phyloP scores from a whole-genome alignment of 441 rosid genomes.

The Gossypium davidsonii region DNA sequence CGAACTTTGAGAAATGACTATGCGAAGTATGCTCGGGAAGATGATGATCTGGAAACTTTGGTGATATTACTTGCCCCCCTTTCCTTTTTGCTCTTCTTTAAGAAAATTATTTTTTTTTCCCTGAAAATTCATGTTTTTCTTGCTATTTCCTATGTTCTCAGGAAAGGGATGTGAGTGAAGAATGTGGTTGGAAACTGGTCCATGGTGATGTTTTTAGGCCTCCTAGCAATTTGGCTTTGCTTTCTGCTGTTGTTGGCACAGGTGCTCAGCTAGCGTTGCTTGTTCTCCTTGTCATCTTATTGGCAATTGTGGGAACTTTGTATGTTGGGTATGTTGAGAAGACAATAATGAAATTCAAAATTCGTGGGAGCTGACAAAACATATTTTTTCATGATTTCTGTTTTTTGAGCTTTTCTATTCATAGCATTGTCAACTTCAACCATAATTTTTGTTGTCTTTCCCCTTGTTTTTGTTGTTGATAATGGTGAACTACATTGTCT shows the following conservation, averaged over 20 bases:
- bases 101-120: constrained; percentile 1
- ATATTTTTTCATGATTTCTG: not conserved
- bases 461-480: not conserved
- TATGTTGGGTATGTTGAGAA: constrained; percentile 77
- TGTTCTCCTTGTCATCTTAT: constrained; percentile 85
- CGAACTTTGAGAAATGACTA: constrained; percentile 93
- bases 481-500: not conserved
- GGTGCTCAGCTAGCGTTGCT: constrained; percentile 92
- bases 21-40: constrained; percentile 97
- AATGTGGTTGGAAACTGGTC: constrained; percentile 97
- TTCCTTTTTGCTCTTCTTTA: not conserved
- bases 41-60: constrained; percentile 91
- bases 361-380: not conserved
- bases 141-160: constrained; percentile 20
- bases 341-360: not conserved
- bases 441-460: not conserved
- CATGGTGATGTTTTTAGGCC: constrained; percentile 97
- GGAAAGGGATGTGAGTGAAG: constrained; percentile 98
- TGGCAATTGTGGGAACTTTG: constrained; percentile 90
- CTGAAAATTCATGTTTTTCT: constrained; percentile 14
- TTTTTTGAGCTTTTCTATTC: not conserved
- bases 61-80: constrained; percentile 32
- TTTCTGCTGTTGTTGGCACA: constrained; percentile 94
- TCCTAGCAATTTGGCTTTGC: constrained; percentile 57
- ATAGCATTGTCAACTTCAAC: not conserved